Evolutionary conservation across 768 basidiomycete genomes (phyloP).

Genomic region (Lentinula guzmanii): DNA sequence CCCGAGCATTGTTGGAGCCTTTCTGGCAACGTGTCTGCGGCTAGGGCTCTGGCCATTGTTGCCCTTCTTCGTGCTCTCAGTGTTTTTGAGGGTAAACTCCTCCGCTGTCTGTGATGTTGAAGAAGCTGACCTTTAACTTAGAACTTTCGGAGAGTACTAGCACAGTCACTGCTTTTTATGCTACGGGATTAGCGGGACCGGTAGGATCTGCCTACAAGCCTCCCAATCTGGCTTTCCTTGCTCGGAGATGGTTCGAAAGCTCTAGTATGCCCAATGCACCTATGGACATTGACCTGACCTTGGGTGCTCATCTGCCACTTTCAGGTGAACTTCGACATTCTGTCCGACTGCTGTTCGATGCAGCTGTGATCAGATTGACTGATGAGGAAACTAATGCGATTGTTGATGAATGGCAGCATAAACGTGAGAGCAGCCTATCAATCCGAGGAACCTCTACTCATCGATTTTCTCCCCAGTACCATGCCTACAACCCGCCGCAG

Average conservation of each 20-base stretch:
- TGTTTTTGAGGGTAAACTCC: conserved; percentile 57
- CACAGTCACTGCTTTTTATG: conserved; percentile 77
- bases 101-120: not conserved
- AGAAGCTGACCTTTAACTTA: conserved; percentile 19
- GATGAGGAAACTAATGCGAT: conserved; percentile 59
- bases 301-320: conserved; percentile 6
- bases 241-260: conserved; percentile 69
- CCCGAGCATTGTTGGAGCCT: conserved; percentile 61
- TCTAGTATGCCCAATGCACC: conserved; percentile 45
- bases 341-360: conserved; percentile 72
- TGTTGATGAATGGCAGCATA: conserved; percentile 59
- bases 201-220: conserved; percentile 58
- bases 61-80: conserved; percentile 65
- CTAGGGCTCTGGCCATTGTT: conserved; percentile 60
- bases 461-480: conserved; percentile 39
- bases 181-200: conserved; percentile 56
- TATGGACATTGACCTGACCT: conserved; percentile 1
- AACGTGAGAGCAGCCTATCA: conserved; percentile 35
- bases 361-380: conserved; percentile 57
- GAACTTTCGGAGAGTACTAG: conserved; percentile 66
- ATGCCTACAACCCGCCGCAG: conserved; percentile 50
- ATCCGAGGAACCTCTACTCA: not conserved
- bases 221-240: conserved; percentile 71
- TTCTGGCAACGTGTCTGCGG: conserved; percentile 65
- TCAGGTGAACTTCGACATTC: conserved; percentile 73